Evolutionary conservation across 345 rosid genomes (phyloP).

Genomic region (Lepidium africanum): DNA sequence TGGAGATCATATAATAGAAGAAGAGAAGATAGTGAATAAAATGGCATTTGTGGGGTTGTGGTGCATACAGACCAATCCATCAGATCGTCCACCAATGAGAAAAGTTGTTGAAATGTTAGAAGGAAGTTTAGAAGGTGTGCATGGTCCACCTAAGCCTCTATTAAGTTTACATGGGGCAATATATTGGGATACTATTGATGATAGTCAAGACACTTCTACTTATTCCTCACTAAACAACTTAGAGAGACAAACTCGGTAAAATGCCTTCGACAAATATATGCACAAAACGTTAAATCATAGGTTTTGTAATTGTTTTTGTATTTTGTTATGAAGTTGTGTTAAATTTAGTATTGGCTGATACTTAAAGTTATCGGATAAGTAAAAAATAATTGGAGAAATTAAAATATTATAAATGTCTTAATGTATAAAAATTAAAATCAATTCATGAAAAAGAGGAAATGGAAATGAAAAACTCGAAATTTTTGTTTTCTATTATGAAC

Average conservation of each 20-base stretch:
- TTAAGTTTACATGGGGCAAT: background rate
- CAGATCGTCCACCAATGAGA: constrained; percentile 23
- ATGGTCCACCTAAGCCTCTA: constrained; percentile 34
- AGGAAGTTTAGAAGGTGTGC: constrained; percentile 20
- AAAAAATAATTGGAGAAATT: too few relatives aligned
- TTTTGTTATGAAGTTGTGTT: too few relatives aligned
- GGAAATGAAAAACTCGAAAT: too few relatives aligned
- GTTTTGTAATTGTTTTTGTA: too few relatives aligned
- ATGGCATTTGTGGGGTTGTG: constrained; percentile 28
- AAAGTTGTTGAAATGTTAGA: constrained; percentile 35
- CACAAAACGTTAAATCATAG: too few relatives aligned
- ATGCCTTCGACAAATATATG: too few relatives aligned
- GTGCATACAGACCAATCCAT: constrained; percentile 32
- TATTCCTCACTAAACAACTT: background rate
- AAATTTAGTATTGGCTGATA: too few relatives aligned
- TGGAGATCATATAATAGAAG: constrained; percentile 5
- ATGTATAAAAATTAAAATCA: too few relatives aligned
- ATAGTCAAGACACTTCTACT: background rate
- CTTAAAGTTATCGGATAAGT: too few relatives aligned
- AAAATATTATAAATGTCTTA: too few relatives aligned
- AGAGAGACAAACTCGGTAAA: background rate
- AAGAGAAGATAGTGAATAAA: constrained; percentile 11
- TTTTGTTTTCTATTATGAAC: too few relatives aligned
- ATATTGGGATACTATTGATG: background rate
- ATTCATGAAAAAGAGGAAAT: too few relatives aligned